Percentiles rank a stretch among this genome's conserved stretches.
Evolutionary conservation across 257 asterid species (phyloP).

Genomic region (Rehmannia glutinosa): DNA sequence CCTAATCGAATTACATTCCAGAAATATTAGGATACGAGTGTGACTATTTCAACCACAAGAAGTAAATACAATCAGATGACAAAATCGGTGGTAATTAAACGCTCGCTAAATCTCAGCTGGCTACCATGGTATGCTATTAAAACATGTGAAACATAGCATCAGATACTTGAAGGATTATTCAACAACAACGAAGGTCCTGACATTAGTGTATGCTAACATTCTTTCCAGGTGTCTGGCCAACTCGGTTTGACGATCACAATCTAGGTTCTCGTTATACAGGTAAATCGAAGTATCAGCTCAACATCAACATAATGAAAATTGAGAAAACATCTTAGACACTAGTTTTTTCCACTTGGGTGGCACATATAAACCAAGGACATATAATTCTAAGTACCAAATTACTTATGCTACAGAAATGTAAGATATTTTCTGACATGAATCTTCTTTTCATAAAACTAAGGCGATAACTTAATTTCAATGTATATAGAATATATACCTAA

Average conservation of each 20-base stretch:
- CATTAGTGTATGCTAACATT: not conserved
- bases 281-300: not conserved
- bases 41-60: not conserved
- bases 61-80: not conserved
- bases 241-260: too few species aligned
- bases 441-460: not conserved
- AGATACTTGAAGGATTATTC: not conserved
- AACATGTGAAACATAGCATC: too few species aligned
- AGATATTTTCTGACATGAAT: not conserved
- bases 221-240: not conserved
- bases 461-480: not conserved
- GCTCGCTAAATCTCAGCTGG: not conserved
- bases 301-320: not conserved
- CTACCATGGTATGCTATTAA: not conserved
- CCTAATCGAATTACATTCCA: not conserved
- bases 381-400: not conserved
- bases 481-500: conserved; percentile 39
- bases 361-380: not conserved
- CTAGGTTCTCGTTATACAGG: too few species aligned
- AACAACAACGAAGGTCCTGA: not conserved
- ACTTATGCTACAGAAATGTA: too few species aligned
- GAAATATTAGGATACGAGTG: not conserved
- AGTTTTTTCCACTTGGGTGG: not conserved
- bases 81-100: not conserved
- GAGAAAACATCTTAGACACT: not conserved